These are phyloP conservation scores for Phytophthora fragariae DNA, from an alignment of 352 stramenopile genomes.

Conservation along the genomic window DNA sequence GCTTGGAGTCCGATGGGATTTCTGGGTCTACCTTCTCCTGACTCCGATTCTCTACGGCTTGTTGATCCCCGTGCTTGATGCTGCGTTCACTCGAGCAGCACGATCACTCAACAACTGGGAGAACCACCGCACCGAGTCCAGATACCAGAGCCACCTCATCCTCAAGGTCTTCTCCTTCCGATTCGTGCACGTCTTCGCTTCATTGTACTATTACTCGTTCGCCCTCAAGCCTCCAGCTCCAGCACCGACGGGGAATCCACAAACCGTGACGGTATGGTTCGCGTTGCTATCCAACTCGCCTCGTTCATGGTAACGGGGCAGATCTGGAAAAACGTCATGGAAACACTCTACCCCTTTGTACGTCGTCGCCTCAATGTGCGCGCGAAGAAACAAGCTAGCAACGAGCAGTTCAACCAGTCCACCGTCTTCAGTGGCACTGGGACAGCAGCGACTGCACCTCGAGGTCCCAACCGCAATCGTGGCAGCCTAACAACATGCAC, in stretches of 20 bases:
- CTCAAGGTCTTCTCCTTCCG: constrained; percentile 99
- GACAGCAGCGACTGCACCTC: constrained; percentile 14
- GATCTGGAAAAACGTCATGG: constrained; percentile 94
- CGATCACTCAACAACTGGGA: constrained; percentile 94
- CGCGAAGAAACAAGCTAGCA: constrained; percentile 66
- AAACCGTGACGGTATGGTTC: constrained; percentile 73
- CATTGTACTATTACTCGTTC: constrained; percentile 97
- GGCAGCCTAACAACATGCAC: constrained; percentile 25
- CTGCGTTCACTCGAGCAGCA: constrained; percentile 88
- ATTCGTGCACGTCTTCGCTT: constrained; percentile 97
- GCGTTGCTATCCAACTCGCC: constrained; percentile 92
- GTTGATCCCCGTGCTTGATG: constrained; percentile 82
- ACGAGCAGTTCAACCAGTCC: constrained; percentile 69
- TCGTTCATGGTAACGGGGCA: constrained; percentile 95
- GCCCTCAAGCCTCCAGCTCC: constrained; percentile 32
- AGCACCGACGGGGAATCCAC: constrained; percentile 7
- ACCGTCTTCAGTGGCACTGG: constrained; percentile 59
- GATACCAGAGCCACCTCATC: constrained; percentile 94
- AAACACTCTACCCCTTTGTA: constrained; percentile 87
- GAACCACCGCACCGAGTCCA: constrained; percentile 90
- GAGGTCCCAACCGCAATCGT: constrained; percentile 18
- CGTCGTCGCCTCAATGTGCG: constrained; percentile 50
- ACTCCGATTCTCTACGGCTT: constrained; percentile 90
- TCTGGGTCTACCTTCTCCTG: constrained; percentile 88
- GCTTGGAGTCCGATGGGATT: constrained; percentile 79